Evolutionary conservation across 805 yeast species (phyloP), one percentile per base, ranked within the genome.

Genomic region (Suhomyces xylopsoci): DNA sequence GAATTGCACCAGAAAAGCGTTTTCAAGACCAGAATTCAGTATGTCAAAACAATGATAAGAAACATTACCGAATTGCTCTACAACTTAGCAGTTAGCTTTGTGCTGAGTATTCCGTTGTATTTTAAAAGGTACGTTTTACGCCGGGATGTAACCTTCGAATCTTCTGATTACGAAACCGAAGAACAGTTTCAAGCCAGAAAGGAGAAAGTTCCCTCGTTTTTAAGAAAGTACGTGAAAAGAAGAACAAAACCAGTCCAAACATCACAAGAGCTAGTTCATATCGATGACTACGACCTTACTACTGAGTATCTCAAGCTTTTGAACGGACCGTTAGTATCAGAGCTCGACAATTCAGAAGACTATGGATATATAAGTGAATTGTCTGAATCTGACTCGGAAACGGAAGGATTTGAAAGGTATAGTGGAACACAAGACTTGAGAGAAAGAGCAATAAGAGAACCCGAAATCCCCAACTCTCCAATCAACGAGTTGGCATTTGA

Each of bases 341-440:
- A 77, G 24, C 56, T 64, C 19, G 81, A 78, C 51, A 65, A 62
- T 41, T 70, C 72, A 5, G 57, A 58, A 8, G 76, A 74, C 44
- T 71, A 61, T 26, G 42, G 44, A 32, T 19, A 28, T n/a, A 6
- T 12, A 7, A 50, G 51, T 14, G 54, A 50, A 12, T 7, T 38
- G 17, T 48, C 50, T 7, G 59, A 56, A 22, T 32, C 30, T 3
- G 59, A 51, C 3, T 20, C 47, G 3, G 55, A 54, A 5, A n/a
- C 22, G 1, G 45, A 32, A 14, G 25, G 24, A 32, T 19, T 28
- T 9, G n/a, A 15, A 40, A 10, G 43, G 17, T 32, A n/a, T 19
- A 19, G 2, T 8, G 42, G 14, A 19, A 38, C 20, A 5, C 42
- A 38, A 38, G 14, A 38, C 7, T 19, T 38, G 14, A 38, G 42